Percentiles rank a stretch among this genome's conserved stretches.
phyloP scores from a whole-genome alignment of 2,329 filamentous ascomycete species.

The Teratosphaeria pseudoeucalypti region DNA sequence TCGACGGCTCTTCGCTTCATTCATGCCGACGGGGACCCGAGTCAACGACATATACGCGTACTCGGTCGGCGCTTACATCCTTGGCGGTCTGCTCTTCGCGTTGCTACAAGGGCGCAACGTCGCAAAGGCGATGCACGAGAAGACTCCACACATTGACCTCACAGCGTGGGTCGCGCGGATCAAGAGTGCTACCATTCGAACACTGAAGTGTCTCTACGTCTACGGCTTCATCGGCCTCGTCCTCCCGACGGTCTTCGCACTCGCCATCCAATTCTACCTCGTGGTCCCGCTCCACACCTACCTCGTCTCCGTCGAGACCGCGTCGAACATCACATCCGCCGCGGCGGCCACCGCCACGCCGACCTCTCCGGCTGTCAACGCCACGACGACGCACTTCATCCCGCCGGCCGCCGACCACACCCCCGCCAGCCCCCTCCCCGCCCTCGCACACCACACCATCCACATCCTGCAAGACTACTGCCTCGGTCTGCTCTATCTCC shows the following conservation, averaged over 20 bases:
- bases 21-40: slow-evolving; percentile 60
- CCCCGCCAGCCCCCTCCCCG: neutral
- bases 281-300: slow-evolving; percentile 80
- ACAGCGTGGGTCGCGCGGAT: slow-evolving; percentile 14
- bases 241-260: slow-evolving; percentile 68
- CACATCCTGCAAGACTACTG: slow-evolving; percentile 92
- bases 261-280: slow-evolving; percentile 78
- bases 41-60: slow-evolving; percentile 97
- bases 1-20: slow-evolving; percentile 60
- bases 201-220: slow-evolving; percentile 57
- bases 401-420: neutral
- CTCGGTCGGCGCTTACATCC: slow-evolving; percentile 74
- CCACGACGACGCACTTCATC: slow-evolving; percentile 2
- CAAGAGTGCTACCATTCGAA: slow-evolving; percentile 21
- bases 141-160: slow-evolving; percentile 10
- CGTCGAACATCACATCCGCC: slow-evolving; percentile 1
- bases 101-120: slow-evolving; percentile 12
- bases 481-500: slow-evolving; percentile 79
- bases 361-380: slow-evolving; percentile 9
- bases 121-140: slow-evolving; percentile 5
- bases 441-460: slow-evolving; percentile 53
- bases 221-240: slow-evolving; percentile 65
- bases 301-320: slow-evolving; percentile 28
- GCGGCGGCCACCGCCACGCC: neutral
- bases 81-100: slow-evolving; percentile 59